These are phyloP conservation scores for Cytospora piceae DNA, from an alignment of 2,329 filamentous ascomycete genomes.

Conservation along the genomic window DNA sequence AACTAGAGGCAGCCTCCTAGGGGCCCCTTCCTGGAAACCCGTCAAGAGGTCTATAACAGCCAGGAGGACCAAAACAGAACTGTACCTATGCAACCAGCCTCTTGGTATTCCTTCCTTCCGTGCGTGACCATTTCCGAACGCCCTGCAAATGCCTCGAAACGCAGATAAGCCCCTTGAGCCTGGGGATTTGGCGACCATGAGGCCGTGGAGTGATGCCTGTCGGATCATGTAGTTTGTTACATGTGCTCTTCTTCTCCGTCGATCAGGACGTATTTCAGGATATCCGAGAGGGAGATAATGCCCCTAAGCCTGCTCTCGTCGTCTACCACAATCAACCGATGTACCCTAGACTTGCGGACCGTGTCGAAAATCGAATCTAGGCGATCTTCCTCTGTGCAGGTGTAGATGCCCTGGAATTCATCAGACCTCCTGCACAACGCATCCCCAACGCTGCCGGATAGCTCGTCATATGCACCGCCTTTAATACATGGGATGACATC, in stretches of 20 bases:
- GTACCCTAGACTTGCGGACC: constrained; percentile 90
- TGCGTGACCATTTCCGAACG: constrained; percentile 26
- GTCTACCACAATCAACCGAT: constrained; percentile 90
- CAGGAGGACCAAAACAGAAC: constrained; percentile 12
- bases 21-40: constrained; percentile 11
- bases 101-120: constrained; percentile 22
- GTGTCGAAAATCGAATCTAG: constrained; percentile 97
- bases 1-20: constrained; percentile 20
- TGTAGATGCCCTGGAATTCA: constrained; percentile 96
- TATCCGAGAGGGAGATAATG: constrained; percentile 92
- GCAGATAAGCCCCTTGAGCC: constrained; percentile 20
- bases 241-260: constrained; percentile 68
- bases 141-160: constrained; percentile 32
- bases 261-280: constrained; percentile 90
- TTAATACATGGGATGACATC: constrained; percentile 97
- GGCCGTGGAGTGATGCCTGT: constrained; percentile 17
- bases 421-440: constrained; percentile 84
- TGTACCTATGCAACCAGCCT: constrained; percentile 29
- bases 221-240: constrained; percentile 24
- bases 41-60: constrained; percentile 21
- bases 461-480: constrained; percentile 87
- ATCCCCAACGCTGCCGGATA: constrained; percentile 84
- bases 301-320: constrained; percentile 85
- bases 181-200: constrained; percentile 11
- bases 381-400: constrained; percentile 87